Evolutionary conservation across 306 rosid genomes (phyloP).

Genomic region (Trichosanthes cucumerina): DNA sequence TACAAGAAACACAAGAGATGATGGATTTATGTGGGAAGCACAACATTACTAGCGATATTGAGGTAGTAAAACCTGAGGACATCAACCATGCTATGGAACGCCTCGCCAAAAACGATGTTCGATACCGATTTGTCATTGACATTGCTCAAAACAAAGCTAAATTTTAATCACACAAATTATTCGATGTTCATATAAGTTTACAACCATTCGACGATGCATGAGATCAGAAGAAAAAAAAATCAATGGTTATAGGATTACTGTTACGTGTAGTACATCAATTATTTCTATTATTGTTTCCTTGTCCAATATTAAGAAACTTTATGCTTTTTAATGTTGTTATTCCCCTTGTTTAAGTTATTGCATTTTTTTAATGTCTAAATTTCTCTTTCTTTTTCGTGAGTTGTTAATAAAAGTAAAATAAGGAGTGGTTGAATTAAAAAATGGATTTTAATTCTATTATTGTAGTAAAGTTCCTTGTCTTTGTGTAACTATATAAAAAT

Average conservation of each 20-base stretch:
- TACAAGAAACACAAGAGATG: slow-evolving; percentile 60
- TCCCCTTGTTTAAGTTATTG: neutral
- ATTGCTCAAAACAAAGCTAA: slow-evolving; percentile 14
- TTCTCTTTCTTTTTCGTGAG: neutral
- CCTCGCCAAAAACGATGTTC: slow-evolving; percentile 41
- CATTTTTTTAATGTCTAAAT: neutral
- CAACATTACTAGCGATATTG: slow-evolving; percentile 54
- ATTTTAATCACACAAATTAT: neutral
- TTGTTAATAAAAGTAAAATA: neutral
- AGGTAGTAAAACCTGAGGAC: slow-evolving; percentile 26
- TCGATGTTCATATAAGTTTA: neutral
- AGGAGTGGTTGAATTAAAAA: neutral
- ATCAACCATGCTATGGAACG: slow-evolving; percentile 49
- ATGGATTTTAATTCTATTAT: neutral
- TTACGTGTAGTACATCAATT: neutral
- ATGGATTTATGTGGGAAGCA: slow-evolving; percentile 48
- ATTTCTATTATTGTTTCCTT: neutral
- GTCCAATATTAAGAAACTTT: neutral
- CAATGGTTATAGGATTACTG: neutral
- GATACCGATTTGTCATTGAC: slow-evolving; percentile 64
- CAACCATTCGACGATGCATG: neutral
- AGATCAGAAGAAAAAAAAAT: neutral
- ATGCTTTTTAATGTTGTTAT: neutral
- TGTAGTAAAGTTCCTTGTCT: neutral
- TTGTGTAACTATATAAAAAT: neutral